These are phyloP conservation scores for Gonapodya prolifera DNA, from an alignment of 192 early-diverging fungal genomes.

Conservation along the genomic window DNA sequence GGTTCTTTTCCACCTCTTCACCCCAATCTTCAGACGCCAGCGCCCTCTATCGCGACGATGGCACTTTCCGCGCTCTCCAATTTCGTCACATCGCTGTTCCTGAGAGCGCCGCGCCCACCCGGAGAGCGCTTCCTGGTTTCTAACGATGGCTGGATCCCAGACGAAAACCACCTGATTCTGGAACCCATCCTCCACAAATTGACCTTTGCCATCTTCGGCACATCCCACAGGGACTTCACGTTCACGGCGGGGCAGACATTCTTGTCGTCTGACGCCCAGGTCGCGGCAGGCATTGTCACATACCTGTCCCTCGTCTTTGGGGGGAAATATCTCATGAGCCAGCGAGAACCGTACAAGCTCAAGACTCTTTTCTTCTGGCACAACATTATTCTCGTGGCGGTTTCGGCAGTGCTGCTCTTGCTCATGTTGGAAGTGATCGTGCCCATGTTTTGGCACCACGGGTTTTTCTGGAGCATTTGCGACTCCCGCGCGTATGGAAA, in stretches of 20 bases:
- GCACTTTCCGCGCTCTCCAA: background rate
- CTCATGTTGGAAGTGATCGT: slow-evolving; percentile 64
- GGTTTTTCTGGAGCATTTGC: slow-evolving; percentile 62
- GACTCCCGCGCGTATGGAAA: slow-evolving; percentile 57
- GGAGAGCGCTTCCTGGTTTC: background rate
- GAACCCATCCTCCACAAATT: slow-evolving; percentile 2
- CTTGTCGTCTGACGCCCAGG: slow-evolving; percentile 32
- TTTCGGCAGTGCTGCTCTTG: slow-evolving; percentile 53
- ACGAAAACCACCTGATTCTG: background rate
- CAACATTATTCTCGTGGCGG: slow-evolving; percentile 60
- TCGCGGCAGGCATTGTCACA: slow-evolving; percentile 24
- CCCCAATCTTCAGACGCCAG: background rate
- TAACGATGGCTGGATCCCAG: background rate
- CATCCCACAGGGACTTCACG: slow-evolving; percentile 34
- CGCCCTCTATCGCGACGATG: background rate
- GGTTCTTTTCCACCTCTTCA: background rate
- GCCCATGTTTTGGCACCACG: slow-evolving; percentile 54
- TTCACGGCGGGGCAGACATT: slow-evolving; percentile 24
- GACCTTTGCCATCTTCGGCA: slow-evolving; percentile 15
- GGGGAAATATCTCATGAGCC: slow-evolving; percentile 55
- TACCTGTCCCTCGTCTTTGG: slow-evolving; percentile 74
- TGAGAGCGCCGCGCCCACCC: background rate
- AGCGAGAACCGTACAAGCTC: slow-evolving; percentile 52
- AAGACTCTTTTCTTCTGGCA: slow-evolving; percentile 63
- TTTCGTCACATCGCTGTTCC: background rate